Evolutionary conservation across 2,329 filamentous ascomycete genomes (phyloP), one percentile per base, ranked within the genome.

Genomic region (Fusarium anguioides): DNA sequence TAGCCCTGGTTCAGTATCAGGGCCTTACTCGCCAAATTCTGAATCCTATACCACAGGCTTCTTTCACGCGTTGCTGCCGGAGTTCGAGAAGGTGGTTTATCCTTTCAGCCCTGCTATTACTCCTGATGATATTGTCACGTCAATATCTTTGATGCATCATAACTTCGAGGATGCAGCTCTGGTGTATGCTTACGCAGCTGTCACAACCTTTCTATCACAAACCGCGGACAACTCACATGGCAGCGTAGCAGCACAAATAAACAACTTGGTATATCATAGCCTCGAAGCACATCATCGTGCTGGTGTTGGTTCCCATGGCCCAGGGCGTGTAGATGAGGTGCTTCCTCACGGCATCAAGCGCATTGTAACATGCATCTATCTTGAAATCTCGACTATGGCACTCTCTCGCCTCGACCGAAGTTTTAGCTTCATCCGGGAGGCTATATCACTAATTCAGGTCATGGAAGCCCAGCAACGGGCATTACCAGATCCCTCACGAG

Each of bases 341-440:
- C 75, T 77, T 3, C 60, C 64, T 48, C 77, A 81, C 12, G 81
- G 79, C 0, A 77, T 84, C 29, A 79, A 81, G 58, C 77, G 81
- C 35, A 79, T 83, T 15, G 81, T 85, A 77, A 83, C 81, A n/a
- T 82, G 80, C 36, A 76, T 86, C 41, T 86, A 84, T 62, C 79
- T 86, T 33, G 82, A 86, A 66, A 86, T 85, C 59, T 82, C 79
- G 68, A 77, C 83, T 36, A 82, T 86, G 79, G 80, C 79, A 5
- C 76, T 85, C 33, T 79, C 80, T 40, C 79, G 81, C 15, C 78
- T 78, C 57, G 82, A 86, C 47, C 78, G 82, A 29, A 82, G 82
- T 15, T 84, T 85, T 44, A 76, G 80, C 71, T 81, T 84, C 40
- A 79, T 87, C 36, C 78, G 84, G 8, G 84, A 87, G 64, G 81